phyloP scores from a whole-genome alignment of 306 rosid species.

The Albizia julibrissin region DNA sequence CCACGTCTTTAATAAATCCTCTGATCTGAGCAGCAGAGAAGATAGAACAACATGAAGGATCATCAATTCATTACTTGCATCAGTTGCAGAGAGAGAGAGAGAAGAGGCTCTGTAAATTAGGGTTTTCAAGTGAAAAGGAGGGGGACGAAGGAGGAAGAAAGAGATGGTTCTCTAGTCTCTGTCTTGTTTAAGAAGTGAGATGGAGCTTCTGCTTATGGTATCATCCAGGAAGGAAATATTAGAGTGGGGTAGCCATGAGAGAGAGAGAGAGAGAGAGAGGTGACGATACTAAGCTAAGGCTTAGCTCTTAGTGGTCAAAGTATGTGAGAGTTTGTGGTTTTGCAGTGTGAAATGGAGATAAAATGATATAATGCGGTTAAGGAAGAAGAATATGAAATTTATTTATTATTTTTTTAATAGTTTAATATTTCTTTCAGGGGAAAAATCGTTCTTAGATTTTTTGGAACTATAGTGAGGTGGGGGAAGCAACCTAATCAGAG shows the following conservation, averaged over 20 bases:
- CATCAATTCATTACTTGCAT: not conserved
- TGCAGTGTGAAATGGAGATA: slow-evolving; percentile 36
- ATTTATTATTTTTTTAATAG: not conserved
- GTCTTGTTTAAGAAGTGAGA: slow-evolving; percentile 42
- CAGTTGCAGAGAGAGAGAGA: not conserved
- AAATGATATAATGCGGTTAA: slow-evolving; percentile 26
- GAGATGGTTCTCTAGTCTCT: slow-evolving; percentile 41
- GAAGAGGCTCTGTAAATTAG: slow-evolving; percentile 32
- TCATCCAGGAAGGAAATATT: slow-evolving; percentile 50
- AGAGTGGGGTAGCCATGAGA: slow-evolving; percentile 61
- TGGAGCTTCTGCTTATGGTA: slow-evolving; percentile 45
- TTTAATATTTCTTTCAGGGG: not conserved
- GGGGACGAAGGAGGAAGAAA: slow-evolving; percentile 19
- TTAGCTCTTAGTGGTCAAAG: slow-evolving; percentile 47
- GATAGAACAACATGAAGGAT: slow-evolving; percentile 13
- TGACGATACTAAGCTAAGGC: not conserved
- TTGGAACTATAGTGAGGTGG: slow-evolving; percentile 48
- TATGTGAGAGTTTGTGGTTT: slow-evolving; percentile 53
- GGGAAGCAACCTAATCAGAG: slow-evolving; percentile 71
- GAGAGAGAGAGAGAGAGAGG: slow-evolving; percentile 15
- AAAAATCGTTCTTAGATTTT: not conserved
- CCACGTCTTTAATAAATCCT: slow-evolving; percentile 34
- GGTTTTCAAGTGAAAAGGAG: slow-evolving; percentile 48
- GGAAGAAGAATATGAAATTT: not conserved
- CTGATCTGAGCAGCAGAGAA: slow-evolving; percentile 35